phyloP scores from a whole-genome alignment of 208 protist genomes.

The Wallacemonas collosoma region DNA sequence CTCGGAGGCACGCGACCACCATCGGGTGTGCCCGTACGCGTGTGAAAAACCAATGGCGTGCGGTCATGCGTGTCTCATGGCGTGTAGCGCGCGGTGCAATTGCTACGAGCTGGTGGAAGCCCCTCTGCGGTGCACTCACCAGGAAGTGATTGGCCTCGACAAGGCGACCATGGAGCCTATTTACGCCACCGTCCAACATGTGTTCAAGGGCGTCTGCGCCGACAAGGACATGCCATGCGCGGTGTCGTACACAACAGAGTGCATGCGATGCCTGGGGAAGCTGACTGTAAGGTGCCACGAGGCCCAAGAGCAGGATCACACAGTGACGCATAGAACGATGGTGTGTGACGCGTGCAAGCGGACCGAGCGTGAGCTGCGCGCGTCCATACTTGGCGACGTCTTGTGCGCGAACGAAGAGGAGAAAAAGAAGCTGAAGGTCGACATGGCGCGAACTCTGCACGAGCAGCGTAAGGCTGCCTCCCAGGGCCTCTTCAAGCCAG shows the following conservation, averaged over 20 bases:
- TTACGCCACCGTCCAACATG: slow-evolving; percentile 71
- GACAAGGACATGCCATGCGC: slow-evolving; percentile 67
- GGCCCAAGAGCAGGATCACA: slow-evolving; percentile 57
- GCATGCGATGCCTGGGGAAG: slow-evolving; percentile 66
- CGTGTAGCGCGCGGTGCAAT: slow-evolving; percentile 69
- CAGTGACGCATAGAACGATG: slow-evolving; percentile 48
- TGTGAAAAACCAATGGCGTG: slow-evolving; percentile 64
- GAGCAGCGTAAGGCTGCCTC: slow-evolving; percentile 82
- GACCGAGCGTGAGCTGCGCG: slow-evolving; percentile 70
- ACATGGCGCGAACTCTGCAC: slow-evolving; percentile 69
- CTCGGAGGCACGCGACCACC: slow-evolving; percentile 30
- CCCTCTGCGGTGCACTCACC: slow-evolving; percentile 67
- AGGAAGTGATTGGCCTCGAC: slow-evolving; percentile 70
- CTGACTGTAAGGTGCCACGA: slow-evolving; percentile 72
- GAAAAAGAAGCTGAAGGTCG: slow-evolving; percentile 66
- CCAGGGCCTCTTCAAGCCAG: slow-evolving; percentile 78
- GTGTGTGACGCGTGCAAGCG: slow-evolving; percentile 69
- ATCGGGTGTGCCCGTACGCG: slow-evolving; percentile 59
- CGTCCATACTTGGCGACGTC: slow-evolving; percentile 66
- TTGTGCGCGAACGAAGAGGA: slow-evolving; percentile 65
- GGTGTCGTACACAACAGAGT: slow-evolving; percentile 79
- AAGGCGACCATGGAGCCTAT: slow-evolving; percentile 66
- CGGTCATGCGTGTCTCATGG: slow-evolving; percentile 71
- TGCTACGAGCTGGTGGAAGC: slow-evolving; percentile 78
- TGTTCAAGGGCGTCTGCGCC: slow-evolving; percentile 81